A percentile compares a stretch with the other conserved stretches of the same genome.
phyloP scores from a whole-genome alignment of 768 basidiomycete genomes.

The Fistulinella prunicolor region DNA sequence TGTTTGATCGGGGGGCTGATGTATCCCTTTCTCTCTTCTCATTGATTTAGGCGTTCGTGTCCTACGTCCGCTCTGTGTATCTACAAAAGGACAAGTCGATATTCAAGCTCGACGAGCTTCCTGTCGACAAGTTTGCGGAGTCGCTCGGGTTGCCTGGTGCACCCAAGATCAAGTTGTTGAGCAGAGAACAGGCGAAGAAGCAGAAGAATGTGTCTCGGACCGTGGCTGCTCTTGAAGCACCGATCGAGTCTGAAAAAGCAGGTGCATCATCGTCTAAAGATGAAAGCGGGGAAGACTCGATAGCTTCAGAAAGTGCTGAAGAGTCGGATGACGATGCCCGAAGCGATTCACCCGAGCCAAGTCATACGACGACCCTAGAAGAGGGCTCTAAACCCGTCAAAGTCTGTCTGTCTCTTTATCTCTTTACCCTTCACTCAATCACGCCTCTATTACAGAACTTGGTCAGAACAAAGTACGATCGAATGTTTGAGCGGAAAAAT shows the following conservation, averaged over 20 bases:
- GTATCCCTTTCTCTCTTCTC: too few relatives aligned
- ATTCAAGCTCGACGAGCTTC: slow-evolving; percentile 83
- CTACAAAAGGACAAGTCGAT: slow-evolving; percentile 92
- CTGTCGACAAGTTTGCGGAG: slow-evolving; percentile 80
- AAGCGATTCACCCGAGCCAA: neutral
- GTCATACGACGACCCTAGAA: too few relatives aligned
- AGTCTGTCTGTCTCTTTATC: slow-evolving; percentile 31
- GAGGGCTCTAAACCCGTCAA: slow-evolving; percentile 35
- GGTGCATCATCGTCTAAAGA: slow-evolving; percentile 16
- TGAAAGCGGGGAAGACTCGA: slow-evolving; percentile 9
- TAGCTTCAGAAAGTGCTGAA: slow-evolving; percentile 23
- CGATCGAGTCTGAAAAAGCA: slow-evolving; percentile 23
- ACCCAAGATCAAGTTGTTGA: slow-evolving; percentile 91
- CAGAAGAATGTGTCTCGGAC: slow-evolving; percentile 71
- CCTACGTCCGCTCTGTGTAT: slow-evolving; percentile 89
- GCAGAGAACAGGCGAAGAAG: slow-evolving; percentile 61
- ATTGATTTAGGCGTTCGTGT: slow-evolving; percentile 80
- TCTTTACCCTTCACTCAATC: neutral
- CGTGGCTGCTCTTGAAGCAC: slow-evolving; percentile 36
- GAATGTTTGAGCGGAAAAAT: slow-evolving; percentile 97
- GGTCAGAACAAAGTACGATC: slow-evolving; percentile 91
- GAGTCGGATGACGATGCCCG: slow-evolving; percentile 24
- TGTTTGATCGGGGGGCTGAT: neutral
- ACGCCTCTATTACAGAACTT: slow-evolving; percentile 26
- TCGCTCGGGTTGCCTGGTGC: slow-evolving; percentile 91